phyloP scores from a whole-genome alignment of 2,329 filamentous ascomycete genomes.

The Zasmidium angulare region DNA sequence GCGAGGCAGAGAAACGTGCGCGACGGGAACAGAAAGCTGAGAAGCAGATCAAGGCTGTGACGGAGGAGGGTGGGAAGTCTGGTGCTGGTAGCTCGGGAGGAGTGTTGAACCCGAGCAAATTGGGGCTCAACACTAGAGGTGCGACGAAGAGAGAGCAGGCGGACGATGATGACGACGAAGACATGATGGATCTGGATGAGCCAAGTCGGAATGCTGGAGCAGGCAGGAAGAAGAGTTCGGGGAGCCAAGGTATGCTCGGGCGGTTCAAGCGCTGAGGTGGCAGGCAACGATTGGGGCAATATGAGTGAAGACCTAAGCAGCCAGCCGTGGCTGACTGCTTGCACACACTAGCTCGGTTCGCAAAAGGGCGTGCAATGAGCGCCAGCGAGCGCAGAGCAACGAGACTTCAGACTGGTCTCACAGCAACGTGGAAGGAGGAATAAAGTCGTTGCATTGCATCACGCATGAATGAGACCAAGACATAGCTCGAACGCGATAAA shows the following conservation, averaged over 20 bases:
- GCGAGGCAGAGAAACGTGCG: conserved; percentile 42
- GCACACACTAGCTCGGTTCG: no score
- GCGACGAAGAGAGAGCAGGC: conserved; percentile 21
- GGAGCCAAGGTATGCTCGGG: not conserved
- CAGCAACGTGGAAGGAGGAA: not conserved
- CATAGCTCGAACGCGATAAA: not conserved
- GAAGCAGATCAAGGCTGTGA: conserved; percentile 38
- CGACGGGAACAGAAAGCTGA: conserved; percentile 44
- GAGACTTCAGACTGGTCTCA: no score
- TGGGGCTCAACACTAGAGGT: conserved; percentile 16
- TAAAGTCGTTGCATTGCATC: not conserved
- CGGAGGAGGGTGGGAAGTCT: conserved; percentile 25
- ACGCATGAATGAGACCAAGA: not conserved
- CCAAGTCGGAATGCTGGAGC: conserved; percentile 2
- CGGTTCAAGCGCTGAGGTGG: not conserved
- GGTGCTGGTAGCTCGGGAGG: conserved; percentile 7
- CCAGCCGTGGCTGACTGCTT: no score
- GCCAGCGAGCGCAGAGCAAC: no score
- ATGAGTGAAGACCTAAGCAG: not conserved
- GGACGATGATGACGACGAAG: conserved; percentile 31
- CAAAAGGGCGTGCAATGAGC: not conserved
- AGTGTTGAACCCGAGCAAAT: conserved; percentile 6
- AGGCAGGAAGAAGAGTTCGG: conserved; percentile 20
- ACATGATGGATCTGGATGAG: conserved; percentile 37
- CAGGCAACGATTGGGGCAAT: not conserved